Percentiles rank a stretch among this genome's conserved stretches.
Evolutionary conservation across 495 filamentous ascomycete genomes (phyloP).

Genomic region (Neurospora sp.): DNA sequence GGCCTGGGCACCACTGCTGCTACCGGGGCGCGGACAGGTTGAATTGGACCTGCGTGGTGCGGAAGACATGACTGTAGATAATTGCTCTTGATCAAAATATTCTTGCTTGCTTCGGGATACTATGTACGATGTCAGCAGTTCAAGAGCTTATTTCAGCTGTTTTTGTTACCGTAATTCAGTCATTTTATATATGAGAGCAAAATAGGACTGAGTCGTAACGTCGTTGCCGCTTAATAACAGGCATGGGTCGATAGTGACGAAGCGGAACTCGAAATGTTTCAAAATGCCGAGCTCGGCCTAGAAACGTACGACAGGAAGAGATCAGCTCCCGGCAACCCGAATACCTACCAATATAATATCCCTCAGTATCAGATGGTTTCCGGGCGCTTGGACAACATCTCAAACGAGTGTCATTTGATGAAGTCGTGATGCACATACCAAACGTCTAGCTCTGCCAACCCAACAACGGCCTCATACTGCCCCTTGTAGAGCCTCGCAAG

Average conservation of each 20-base stretch:
- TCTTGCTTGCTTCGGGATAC: background rate
- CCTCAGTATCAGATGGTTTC: background rate
- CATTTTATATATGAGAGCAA: background rate
- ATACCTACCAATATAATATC: background rate
- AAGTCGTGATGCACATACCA: background rate
- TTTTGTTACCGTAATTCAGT: background rate
- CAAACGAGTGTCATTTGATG: background rate
- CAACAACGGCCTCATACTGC: background rate
- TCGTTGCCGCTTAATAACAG: background rate
- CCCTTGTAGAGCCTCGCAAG: background rate
- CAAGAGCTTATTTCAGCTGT: background rate
- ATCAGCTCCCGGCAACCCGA: background rate
- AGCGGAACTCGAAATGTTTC: background rate
- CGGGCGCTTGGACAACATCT: background rate
- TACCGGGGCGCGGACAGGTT: conserved; percentile 16
- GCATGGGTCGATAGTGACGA: background rate
- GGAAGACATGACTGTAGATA: conserved; percentile 8
- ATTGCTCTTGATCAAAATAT: background rate
- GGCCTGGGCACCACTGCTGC: background rate
- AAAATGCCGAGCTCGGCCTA: background rate
- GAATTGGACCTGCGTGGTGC: conserved; percentile 10
- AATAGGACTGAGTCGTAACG: background rate
- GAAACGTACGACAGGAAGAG: background rate
- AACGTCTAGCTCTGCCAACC: background rate
- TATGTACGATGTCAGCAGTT: background rate